Evolutionary conservation across 257 asterid species (phyloP).

Genomic region (Nicotiana obtusifolia): DNA sequence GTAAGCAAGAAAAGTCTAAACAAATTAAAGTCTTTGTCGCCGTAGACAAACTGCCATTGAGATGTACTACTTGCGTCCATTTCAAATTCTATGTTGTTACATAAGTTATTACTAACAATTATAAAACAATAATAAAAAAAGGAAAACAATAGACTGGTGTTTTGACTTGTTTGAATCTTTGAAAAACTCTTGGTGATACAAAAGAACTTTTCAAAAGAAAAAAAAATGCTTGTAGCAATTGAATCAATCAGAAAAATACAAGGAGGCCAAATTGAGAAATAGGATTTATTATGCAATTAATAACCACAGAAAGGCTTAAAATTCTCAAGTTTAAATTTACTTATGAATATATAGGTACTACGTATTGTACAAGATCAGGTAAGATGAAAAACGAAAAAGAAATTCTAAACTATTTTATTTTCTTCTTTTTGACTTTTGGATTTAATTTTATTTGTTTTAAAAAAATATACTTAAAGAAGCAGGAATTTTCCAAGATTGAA

Average conservation of each 20-base stretch:
- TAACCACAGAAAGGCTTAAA: neutral
- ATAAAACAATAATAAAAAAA: neutral
- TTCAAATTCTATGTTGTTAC: neutral
- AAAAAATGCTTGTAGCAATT: neutral
- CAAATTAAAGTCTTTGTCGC: neutral
- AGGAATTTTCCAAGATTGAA: neutral
- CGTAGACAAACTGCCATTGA: neutral
- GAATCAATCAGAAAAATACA: neutral
- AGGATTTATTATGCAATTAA: neutral
- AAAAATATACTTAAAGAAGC: no score
- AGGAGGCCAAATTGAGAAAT: neutral
- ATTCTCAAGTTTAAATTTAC: neutral
- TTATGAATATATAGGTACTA: neutral
- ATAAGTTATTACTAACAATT: neutral
- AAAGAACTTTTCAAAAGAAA: neutral
- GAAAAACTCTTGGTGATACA: neutral
- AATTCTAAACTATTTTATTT: no score
- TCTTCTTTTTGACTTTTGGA: neutral
- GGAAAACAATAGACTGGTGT: neutral
- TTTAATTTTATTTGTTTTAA: no score
- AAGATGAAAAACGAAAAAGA: no score
- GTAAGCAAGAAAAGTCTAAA: neutral
- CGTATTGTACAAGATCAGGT: no score
- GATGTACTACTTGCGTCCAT: neutral
- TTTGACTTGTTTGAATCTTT: neutral